phyloP scores from a whole-genome alignment of 2,329 filamentous ascomycete species.

The Diplodia corticola region DNA sequence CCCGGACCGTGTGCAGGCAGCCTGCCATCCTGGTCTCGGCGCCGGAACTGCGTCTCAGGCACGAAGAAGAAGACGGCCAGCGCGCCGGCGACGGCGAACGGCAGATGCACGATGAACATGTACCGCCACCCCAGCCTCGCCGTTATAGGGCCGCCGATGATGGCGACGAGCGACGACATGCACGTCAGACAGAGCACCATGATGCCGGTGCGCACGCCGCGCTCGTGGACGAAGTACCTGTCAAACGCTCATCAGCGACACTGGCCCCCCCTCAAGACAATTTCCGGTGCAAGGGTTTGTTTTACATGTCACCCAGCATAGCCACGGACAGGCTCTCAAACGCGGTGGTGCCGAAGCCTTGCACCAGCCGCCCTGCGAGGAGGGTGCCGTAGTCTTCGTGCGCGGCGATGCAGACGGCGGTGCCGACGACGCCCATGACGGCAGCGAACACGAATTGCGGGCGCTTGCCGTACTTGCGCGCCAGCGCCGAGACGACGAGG shows the following conservation, averaged over 20 bases:
- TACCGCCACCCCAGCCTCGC: slow-evolving; percentile 33
- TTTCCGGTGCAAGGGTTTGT: too few relatives aligned
- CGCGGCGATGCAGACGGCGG: slow-evolving; percentile 34
- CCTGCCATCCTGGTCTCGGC: background rate
- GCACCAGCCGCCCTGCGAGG: slow-evolving; percentile 36
- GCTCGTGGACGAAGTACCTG: slow-evolving; percentile 36
- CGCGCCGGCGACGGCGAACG: slow-evolving; percentile 32
- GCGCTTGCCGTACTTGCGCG: slow-evolving; percentile 39
- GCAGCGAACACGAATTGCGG: slow-evolving; percentile 39
- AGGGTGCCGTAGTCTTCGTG: slow-evolving; percentile 36
- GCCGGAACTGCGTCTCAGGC: slow-evolving; percentile 32
- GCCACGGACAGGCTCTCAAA: slow-evolving; percentile 38
- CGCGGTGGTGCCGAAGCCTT: slow-evolving; percentile 37
- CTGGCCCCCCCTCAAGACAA: too few relatives aligned
- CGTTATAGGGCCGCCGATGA: slow-evolving; percentile 34
- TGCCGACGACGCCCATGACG: slow-evolving; percentile 36
- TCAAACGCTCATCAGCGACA: background rate
- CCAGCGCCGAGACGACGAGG: slow-evolving; percentile 35
- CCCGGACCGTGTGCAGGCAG: background rate
- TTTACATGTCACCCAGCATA: slow-evolving; percentile 36
- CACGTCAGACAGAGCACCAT: slow-evolving; percentile 36
- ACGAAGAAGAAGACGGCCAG: slow-evolving; percentile 32
- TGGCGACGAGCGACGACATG: slow-evolving; percentile 33
- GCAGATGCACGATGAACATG: slow-evolving; percentile 35
- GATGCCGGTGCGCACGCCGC: slow-evolving; percentile 34